Percentiles rank a stretch among this genome's conserved stretches.
phyloP scores from a whole-genome alignment of 345 rosid genomes.

The Cardiospermum halicacabum region DNA sequence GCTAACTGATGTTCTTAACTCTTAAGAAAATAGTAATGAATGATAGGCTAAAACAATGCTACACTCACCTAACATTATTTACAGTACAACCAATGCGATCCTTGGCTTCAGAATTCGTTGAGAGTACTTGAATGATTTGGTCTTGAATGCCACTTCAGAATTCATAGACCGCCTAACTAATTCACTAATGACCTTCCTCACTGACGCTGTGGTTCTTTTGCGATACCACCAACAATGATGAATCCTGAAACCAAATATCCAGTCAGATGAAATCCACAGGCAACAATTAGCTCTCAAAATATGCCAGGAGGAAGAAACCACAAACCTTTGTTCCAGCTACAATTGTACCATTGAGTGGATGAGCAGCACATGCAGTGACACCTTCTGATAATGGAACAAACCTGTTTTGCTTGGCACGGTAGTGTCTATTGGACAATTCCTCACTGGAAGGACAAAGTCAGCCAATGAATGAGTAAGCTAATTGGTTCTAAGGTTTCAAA shows the following conservation, averaged over 20 bases:
- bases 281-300: neutral
- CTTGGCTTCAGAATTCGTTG: neutral
- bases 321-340: conserved; percentile 85
- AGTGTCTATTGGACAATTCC: conserved; percentile 25
- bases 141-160: neutral
- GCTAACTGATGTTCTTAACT: too few species aligned
- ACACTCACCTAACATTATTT: too few species aligned
- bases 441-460: conserved; percentile 31
- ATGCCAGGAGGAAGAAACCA: conserved; percentile 6
- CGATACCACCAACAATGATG: conserved; percentile 55
- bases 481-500: neutral
- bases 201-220: conserved; percentile 31
- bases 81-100: neutral
- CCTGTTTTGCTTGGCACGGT: conserved; percentile 43
- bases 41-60: too few species aligned
- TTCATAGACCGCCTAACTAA: neutral
- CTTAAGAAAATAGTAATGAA: too few species aligned
- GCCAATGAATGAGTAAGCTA: neutral
- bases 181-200: conserved; percentile 12
- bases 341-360: conserved; percentile 70
- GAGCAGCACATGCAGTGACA: conserved; percentile 64
- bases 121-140: neutral
- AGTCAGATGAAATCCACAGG: neutral
- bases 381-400: conserved; percentile 69
- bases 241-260: conserved; percentile 44